phyloP scores from a whole-genome alignment of 805 yeast genomes.

The Starmera dryadoides region DNA sequence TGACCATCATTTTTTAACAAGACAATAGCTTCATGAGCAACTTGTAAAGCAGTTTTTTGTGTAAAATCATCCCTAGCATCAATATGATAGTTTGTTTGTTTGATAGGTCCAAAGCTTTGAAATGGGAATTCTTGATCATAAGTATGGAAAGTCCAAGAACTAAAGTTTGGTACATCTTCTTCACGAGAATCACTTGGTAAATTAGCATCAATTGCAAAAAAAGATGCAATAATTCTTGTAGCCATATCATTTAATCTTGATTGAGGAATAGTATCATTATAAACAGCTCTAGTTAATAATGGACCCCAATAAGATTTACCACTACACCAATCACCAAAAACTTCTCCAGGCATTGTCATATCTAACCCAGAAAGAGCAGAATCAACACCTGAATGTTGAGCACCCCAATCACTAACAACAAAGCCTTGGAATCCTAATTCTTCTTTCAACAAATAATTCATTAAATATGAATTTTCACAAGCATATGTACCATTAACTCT shows the following conservation, averaged over 20 bases:
- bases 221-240: conserved; percentile 49
- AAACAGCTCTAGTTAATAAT: conserved; percentile 43
- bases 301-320: conserved; percentile 56
- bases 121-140: conserved; percentile 48
- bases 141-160: conserved; percentile 52
- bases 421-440: conserved; percentile 63
- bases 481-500: conserved; percentile 49
- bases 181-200: conserved; percentile 29
- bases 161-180: conserved; percentile 42
- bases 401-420: conserved; percentile 65
- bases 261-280: conserved; percentile 47
- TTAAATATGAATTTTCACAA: conserved; percentile 49
- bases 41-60: conserved; percentile 40
- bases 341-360: conserved; percentile 60
- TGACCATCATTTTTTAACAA: conserved; percentile 46
- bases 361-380: conserved; percentile 54
- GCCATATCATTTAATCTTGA: conserved; percentile 56
- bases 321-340: conserved; percentile 43
- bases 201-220: conserved; percentile 35
- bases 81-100: conserved; percentile 45
- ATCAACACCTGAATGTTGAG: conserved; percentile 49
- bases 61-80: conserved; percentile 44
- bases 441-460: conserved; percentile 49
- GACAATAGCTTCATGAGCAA: conserved; percentile 52
- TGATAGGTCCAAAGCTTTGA: conserved; percentile 47